These are phyloP conservation scores for Phanerochaete sordida DNA, from an alignment of 768 basidiomycete species.

Conservation along the genomic window DNA sequence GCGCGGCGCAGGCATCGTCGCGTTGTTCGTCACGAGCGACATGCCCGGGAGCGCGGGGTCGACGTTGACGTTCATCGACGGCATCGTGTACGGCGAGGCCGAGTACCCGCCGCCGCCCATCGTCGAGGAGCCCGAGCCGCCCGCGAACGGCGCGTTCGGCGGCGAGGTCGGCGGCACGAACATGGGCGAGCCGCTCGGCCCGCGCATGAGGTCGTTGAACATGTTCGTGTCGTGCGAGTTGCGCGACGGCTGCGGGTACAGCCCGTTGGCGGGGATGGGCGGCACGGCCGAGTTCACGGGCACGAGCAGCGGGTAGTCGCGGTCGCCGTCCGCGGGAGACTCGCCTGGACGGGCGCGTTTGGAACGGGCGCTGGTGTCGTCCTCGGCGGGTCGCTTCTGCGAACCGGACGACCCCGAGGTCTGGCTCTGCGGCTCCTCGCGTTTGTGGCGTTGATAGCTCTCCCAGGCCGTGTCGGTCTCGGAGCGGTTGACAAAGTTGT, in stretches of 20 bases:
- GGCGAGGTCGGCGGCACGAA: constrained; percentile 49
- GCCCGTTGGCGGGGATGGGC: constrained; percentile 29
- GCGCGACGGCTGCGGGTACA: constrained; percentile 42
- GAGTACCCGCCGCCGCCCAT: constrained; percentile 29
- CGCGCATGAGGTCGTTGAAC: constrained; percentile 60
- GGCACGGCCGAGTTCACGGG: constrained; percentile 43
- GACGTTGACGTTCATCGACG: constrained; percentile 51
- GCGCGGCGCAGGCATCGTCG: constrained; percentile 31
- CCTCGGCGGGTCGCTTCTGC: constrained; percentile 58
- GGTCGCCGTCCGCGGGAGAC: constrained; percentile 41
- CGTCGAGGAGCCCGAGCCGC: constrained; percentile 19
- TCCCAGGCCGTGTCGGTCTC: constrained; percentile 96
- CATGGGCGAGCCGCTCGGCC: constrained; percentile 53
- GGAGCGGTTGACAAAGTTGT: constrained; percentile 75
- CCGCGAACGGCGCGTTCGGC: constrained; percentile 19
- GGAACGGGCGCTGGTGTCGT: constrained; percentile 38
- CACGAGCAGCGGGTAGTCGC: constrained; percentile 54
- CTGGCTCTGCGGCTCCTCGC: constrained; percentile 24
- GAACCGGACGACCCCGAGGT: constrained; percentile 24
- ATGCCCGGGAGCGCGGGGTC: constrained; percentile 51
- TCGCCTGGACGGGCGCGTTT: constrained; percentile 50
- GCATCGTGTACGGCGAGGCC: constrained; percentile 41
- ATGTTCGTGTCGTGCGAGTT: constrained; percentile 46
- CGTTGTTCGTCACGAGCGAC: constrained; percentile 35
- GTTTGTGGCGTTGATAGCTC: constrained; percentile 74